A percentile compares a stretch with the other conserved stretches of the same genome.
Evolutionary conservation across 805 yeast genomes (phyloP).

Genomic region (Millerozyma miso): DNA sequence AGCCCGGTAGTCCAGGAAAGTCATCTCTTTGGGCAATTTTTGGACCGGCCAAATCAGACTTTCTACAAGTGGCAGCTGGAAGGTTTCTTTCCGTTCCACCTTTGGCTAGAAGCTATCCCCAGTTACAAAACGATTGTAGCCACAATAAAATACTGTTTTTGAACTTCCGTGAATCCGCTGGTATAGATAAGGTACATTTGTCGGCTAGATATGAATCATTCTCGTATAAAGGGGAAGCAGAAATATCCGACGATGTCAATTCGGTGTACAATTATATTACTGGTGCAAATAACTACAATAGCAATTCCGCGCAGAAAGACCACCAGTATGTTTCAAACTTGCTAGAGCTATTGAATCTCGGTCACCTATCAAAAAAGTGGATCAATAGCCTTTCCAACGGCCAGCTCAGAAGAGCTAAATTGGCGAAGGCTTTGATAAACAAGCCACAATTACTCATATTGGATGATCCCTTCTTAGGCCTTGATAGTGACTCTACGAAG

Average conservation of each 20-base stretch:
- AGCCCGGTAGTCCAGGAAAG: slow-evolving; percentile 10
- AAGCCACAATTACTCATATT: slow-evolving; percentile 65
- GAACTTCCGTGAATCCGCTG: slow-evolving; percentile 32
- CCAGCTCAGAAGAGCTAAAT: slow-evolving; percentile 83
- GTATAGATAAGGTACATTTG: slow-evolving; percentile 56
- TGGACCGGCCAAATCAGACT: slow-evolving; percentile 47
- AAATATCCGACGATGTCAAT: slow-evolving; percentile 58
- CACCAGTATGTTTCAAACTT: slow-evolving; percentile 36
- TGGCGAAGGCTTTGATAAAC: slow-evolving; percentile 68
- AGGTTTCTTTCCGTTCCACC: slow-evolving; percentile 51
- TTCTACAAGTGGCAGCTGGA: slow-evolving; percentile 56
- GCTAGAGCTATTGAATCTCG: slow-evolving; percentile 49
- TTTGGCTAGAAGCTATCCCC: slow-evolving; percentile 52
- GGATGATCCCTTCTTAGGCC: slow-evolving; percentile 91
- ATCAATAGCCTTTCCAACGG: slow-evolving; percentile 89
- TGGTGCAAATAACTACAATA: slow-evolving; percentile 50
- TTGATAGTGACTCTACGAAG: slow-evolving; percentile 70
- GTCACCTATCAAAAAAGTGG: slow-evolving; percentile 64
- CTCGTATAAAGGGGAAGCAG: slow-evolving; percentile 59
- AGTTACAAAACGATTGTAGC: slow-evolving; percentile 23
- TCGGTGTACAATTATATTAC: slow-evolving; percentile 53
- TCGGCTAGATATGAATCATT: slow-evolving; percentile 87
- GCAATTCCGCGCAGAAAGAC: slow-evolving; percentile 19
- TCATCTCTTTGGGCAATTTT: slow-evolving; percentile 28
- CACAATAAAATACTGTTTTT: slow-evolving; percentile 30